Conservation (phyloP, 352 stramenopile genomes). For the Nothophytophthora sp. region DNA sequence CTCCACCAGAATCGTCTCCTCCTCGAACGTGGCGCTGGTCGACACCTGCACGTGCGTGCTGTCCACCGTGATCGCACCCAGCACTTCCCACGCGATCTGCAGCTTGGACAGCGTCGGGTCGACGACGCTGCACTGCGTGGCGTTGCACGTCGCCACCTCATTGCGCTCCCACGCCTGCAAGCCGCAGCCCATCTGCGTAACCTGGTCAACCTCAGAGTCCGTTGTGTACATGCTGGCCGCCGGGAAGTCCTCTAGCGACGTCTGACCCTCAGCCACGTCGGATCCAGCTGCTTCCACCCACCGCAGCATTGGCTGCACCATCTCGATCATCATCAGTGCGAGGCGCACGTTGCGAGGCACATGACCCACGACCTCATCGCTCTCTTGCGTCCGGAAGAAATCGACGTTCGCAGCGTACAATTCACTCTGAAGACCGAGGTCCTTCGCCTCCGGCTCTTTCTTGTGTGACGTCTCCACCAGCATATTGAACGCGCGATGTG, state of each 20-base stretch:
- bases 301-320: conserved; percentile 94
- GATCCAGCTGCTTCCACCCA: conserved; percentile 50
- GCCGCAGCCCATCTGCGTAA: conserved; percentile 60
- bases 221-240: conserved; percentile 48
- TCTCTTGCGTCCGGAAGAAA: conserved; percentile 42
- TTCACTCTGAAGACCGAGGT: conserved; percentile 77
- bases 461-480: conserved; percentile 94
- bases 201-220: conserved; percentile 26
- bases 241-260: conserved; percentile 35
- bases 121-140: conserved; percentile 34
- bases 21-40: conserved; percentile 47
- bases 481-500: conserved; percentile 95
- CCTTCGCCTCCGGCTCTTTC: conserved; percentile 79
- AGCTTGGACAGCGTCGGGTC: conserved; percentile 35
- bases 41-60: conserved; percentile 72
- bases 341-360: conserved; percentile 95
- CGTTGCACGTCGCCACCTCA: conserved; percentile 53
- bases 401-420: conserved; percentile 72
- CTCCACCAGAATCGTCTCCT: conserved; percentile 43
- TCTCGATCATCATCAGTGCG: conserved; percentile 94
- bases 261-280: conserved; percentile 4
- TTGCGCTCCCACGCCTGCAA: conserved; percentile 30
- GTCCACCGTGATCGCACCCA: conserved; percentile 76
- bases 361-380: conserved; percentile 82
- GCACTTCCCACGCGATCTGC: conserved; percentile 77